Conservation (phyloP, 2,329 filamentous ascomycete genomes). For the Clarireedia homoeocarpa region DNA sequence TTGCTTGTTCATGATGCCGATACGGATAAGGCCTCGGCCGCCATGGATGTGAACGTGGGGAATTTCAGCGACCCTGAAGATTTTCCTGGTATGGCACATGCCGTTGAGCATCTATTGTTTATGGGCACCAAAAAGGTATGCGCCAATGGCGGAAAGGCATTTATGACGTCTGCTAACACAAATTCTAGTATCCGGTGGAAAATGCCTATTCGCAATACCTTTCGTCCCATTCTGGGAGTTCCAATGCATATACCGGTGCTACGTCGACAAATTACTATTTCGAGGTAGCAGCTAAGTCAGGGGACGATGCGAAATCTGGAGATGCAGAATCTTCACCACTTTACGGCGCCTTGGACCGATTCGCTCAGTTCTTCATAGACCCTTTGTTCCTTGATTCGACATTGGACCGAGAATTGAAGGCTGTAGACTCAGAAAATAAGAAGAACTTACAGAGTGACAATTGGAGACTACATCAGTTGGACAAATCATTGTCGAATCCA, state of each 20-base stretch:
- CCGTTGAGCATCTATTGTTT: slow-evolving; percentile 73
- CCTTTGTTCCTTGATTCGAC: slow-evolving; percentile 65
- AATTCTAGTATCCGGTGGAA: slow-evolving; percentile 69
- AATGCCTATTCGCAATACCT: slow-evolving; percentile 96
- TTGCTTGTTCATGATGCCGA: slow-evolving; percentile 88
- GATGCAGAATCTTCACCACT: slow-evolving; percentile 54
- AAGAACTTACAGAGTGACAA: slow-evolving; percentile 69
- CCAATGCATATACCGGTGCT: slow-evolving; percentile 88
- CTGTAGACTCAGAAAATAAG: slow-evolving; percentile 73
- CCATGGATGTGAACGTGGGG: slow-evolving; percentile 91
- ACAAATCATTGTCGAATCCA: slow-evolving; percentile 61
- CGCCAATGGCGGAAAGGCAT: background rate
- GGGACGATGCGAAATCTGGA: slow-evolving; percentile 52
- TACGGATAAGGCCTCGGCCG: slow-evolving; percentile 93
- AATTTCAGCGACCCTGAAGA: slow-evolving; percentile 88
- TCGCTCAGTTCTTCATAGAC: slow-evolving; percentile 68
- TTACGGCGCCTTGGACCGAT: slow-evolving; percentile 65
- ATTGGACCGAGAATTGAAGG: slow-evolving; percentile 61
- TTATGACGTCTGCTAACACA: slow-evolving; percentile 12
- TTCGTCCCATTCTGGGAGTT: slow-evolving; percentile 79
- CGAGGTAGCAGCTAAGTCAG: slow-evolving; percentile 78
- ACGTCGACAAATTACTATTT: slow-evolving; percentile 98
- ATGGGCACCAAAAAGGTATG: slow-evolving; percentile 92
- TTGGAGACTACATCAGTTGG: slow-evolving; percentile 64
- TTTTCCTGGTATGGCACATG: slow-evolving; percentile 92